phyloP scores from a whole-genome alignment of 2,329 filamentous ascomycete genomes.

The Exophiala lecanii-corni region DNA sequence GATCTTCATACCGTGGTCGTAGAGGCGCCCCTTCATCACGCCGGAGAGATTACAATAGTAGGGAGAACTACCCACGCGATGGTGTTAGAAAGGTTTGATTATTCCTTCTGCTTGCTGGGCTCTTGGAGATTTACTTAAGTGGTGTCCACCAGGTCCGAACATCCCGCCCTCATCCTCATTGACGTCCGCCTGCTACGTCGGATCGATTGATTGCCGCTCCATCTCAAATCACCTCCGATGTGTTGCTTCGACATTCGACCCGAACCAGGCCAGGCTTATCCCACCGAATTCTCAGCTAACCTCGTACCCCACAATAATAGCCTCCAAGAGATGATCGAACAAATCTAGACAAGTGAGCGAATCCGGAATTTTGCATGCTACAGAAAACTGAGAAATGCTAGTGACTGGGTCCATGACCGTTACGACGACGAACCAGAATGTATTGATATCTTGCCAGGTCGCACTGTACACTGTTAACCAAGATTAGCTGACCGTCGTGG shows the following conservation, averaged over 20 bases:
- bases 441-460: constrained; percentile 8
- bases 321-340: constrained; percentile 42
- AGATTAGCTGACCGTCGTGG: constrained; percentile 27
- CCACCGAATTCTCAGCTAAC: constrained; percentile 43
- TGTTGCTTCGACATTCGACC: constrained; percentile 30
- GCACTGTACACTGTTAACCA: constrained; percentile 10
- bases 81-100: constrained; percentile 77
- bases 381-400: constrained; percentile 32
- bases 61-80: constrained; percentile 61
- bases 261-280: constrained; percentile 31
- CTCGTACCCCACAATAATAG: constrained; percentile 39
- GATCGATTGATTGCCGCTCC: constrained; percentile 21
- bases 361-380: constrained; percentile 9
- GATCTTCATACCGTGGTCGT: constrained; percentile 30
- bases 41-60: constrained; percentile 39
- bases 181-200: constrained; percentile 18
- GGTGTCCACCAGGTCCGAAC: constrained; percentile 15
- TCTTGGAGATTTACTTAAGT: constrained; percentile 31
- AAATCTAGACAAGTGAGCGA: constrained; percentile 42
- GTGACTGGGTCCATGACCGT: constrained; percentile 92
- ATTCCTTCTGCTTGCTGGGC: constrained; percentile 36
- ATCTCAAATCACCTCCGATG: constrained; percentile 14
- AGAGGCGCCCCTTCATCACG: constrained; percentile 30
- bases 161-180: constrained; percentile 18
- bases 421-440: constrained; percentile 68